Conservation (phyloP, 768 basidiomycete genomes). For the Tylopilus felleus region DNA sequence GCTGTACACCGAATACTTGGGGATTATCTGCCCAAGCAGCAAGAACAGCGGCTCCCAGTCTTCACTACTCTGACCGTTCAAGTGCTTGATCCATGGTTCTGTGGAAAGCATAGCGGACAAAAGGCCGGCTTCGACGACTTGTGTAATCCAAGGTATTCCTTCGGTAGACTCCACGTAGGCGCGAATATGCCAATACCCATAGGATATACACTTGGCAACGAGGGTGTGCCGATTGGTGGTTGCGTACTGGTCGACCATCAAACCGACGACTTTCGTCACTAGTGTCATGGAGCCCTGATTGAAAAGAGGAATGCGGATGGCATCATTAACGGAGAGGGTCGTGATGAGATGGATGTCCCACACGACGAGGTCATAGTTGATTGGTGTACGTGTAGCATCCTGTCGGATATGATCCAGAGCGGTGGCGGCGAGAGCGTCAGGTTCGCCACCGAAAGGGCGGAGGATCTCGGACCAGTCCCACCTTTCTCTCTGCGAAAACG, state of each 20-base stretch:
- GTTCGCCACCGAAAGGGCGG: slow-evolving; percentile 19
- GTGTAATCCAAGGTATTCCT: slow-evolving; percentile 25
- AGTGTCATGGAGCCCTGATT: slow-evolving; percentile 19
- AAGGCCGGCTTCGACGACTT: slow-evolving; percentile 25
- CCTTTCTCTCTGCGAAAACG: slow-evolving; percentile 19
- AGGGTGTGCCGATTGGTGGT: slow-evolving; percentile 1
- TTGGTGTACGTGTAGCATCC: slow-evolving; percentile 18
- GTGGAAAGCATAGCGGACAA: slow-evolving; percentile 24
- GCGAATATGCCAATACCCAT: slow-evolving; percentile 31
- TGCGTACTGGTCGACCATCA: slow-evolving; percentile 11
- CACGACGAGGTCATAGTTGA: slow-evolving; percentile 26
- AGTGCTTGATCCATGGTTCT: slow-evolving; percentile 25
- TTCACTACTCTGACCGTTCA: slow-evolving; percentile 18
- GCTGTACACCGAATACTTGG: slow-evolving; percentile 26
- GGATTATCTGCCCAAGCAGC: slow-evolving; percentile 23
- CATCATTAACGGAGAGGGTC: slow-evolving; percentile 22
- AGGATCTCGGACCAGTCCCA: slow-evolving; percentile 30
- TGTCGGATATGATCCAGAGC: slow-evolving; percentile 25
- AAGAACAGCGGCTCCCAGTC: slow-evolving; percentile 30
- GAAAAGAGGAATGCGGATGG: slow-evolving; percentile 24
- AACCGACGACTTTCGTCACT: slow-evolving; percentile 15
- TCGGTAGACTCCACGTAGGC: slow-evolving; percentile 25
- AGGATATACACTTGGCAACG: slow-evolving; percentile 27
- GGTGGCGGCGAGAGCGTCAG: slow-evolving; percentile 17
- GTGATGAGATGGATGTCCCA: slow-evolving; percentile 32